phyloP scores from a whole-genome alignment of 129 eudicot genomes.

The Artemisia annua region DNA sequence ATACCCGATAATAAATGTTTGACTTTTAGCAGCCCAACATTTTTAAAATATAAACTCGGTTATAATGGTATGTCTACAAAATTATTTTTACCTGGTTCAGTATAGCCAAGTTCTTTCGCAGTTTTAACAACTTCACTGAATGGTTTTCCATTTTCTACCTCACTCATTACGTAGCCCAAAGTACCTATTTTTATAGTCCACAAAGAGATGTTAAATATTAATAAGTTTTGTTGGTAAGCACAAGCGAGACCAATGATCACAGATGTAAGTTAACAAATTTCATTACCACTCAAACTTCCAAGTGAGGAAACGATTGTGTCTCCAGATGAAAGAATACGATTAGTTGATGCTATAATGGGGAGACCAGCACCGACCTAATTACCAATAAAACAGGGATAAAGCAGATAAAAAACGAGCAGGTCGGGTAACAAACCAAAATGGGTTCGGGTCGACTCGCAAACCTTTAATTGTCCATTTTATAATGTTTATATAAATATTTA shows the following conservation, averaged over 20 bases:
- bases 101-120: slow-evolving; percentile 87
- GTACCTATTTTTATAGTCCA: slow-evolving; percentile 59
- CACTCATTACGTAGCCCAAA: slow-evolving; percentile 95
- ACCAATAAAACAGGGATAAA: slow-evolving; percentile 11
- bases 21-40: slow-evolving; percentile 3
- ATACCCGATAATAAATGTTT: neutral
- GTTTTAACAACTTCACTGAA: slow-evolving; percentile 86
- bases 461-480: neutral
- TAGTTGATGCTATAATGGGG: slow-evolving; percentile 78
- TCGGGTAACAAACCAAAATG: neutral
- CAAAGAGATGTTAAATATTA: slow-evolving; percentile 3
- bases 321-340: slow-evolving; percentile 84
- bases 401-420: slow-evolving; percentile 12
- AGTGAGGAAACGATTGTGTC: slow-evolving; percentile 62
- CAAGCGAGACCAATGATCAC: slow-evolving; percentile 17
- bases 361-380: slow-evolving; percentile 98
- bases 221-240: slow-evolving; percentile 17
- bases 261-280: slow-evolving; percentile 19
- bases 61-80: slow-evolving; percentile 2
- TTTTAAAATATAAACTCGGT: neutral
- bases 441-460: neutral
- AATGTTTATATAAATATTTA: neutral
- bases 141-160: slow-evolving; percentile 82
- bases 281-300: slow-evolving; percentile 93
- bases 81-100: slow-evolving; percentile 84